phyloP scores from a whole-genome alignment of 495 filamentous ascomycete genomes.

The Aspergillus cristatus region DNA sequence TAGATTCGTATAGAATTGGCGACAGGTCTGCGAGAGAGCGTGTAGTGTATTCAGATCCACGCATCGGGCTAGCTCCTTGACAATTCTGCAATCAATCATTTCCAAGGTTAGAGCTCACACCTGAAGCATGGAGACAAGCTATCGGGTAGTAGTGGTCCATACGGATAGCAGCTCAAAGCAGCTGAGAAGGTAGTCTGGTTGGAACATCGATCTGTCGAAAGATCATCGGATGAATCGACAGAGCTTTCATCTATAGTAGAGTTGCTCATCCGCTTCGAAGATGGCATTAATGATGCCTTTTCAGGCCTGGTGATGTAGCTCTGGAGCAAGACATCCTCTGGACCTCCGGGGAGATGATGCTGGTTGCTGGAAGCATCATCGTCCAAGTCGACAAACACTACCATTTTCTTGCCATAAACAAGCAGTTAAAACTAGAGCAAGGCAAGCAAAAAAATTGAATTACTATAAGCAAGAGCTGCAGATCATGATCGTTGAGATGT shows the following conservation, averaged over 20 bases:
- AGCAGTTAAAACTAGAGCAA: no score
- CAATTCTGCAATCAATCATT: constrained; percentile 60
- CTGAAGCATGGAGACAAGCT: no score
- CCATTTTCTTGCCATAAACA: constrained; percentile 33
- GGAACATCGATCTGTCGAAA: constrained; percentile 35
- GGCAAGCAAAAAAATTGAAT: no score
- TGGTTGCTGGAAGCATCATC: constrained; percentile 23
- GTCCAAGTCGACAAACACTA: constrained; percentile 39
- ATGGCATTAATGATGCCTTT: constrained; percentile 17
- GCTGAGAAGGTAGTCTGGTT: constrained; percentile 65
- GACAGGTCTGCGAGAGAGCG: constrained; percentile 68
- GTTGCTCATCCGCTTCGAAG: constrained; percentile 3
- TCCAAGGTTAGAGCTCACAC: no score
- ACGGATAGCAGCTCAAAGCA: constrained; percentile 88
- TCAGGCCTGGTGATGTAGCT: constrained; percentile 7
- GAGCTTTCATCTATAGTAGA: no score
- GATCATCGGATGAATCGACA: not conserved
- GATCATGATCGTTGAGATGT: no score
- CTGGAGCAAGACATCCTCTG: constrained; percentile 10
- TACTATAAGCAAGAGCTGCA: no score
- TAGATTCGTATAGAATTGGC: constrained; percentile 64
- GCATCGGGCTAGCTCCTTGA: constrained; percentile 59
- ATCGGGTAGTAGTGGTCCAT: constrained; percentile 31
- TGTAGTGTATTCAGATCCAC: constrained; percentile 83
- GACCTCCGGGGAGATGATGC: constrained; percentile 11